phyloP scores from a whole-genome alignment of 257 asterid species.

The Parsonsia alboflavescens region DNA sequence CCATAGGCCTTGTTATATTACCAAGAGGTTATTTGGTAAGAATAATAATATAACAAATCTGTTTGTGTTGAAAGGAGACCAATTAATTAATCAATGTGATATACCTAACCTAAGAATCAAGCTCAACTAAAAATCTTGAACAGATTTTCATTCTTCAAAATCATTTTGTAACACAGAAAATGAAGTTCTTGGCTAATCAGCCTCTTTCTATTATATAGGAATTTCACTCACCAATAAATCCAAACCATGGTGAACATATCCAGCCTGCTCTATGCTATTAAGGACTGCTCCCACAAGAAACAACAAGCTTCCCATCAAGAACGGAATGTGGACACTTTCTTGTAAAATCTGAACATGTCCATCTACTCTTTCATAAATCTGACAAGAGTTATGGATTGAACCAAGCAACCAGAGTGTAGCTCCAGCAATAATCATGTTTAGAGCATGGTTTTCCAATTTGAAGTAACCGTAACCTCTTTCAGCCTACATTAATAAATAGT shows the following conservation, averaged over 20 bases:
- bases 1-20: background rate
- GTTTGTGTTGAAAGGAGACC: background rate
- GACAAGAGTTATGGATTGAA: constrained; percentile 77
- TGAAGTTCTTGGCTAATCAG: background rate
- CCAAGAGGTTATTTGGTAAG: background rate
- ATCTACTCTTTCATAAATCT: constrained; percentile 80
- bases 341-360: constrained; percentile 79
- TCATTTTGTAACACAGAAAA: background rate
- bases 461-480: constrained; percentile 39
- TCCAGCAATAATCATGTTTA: constrained; percentile 70
- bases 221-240: constrained; percentile 38
- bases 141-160: background rate
- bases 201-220: background rate
- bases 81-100: background rate
- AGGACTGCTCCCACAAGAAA: constrained; percentile 59
- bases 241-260: constrained; percentile 43
- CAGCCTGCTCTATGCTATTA: constrained; percentile 43
- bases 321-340: constrained; percentile 62
- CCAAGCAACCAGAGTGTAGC: constrained; percentile 75
- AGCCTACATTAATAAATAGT: constrained; percentile 35
- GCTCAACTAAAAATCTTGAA: background rate
- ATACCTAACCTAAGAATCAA: background rate
- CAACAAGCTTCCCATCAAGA: constrained; percentile 62
- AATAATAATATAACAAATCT: background rate
- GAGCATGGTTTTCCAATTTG: constrained; percentile 45